These are phyloP conservation scores for Solanum sitiens DNA, from an alignment of 257 asterid species.

Conservation along the genomic window DNA sequence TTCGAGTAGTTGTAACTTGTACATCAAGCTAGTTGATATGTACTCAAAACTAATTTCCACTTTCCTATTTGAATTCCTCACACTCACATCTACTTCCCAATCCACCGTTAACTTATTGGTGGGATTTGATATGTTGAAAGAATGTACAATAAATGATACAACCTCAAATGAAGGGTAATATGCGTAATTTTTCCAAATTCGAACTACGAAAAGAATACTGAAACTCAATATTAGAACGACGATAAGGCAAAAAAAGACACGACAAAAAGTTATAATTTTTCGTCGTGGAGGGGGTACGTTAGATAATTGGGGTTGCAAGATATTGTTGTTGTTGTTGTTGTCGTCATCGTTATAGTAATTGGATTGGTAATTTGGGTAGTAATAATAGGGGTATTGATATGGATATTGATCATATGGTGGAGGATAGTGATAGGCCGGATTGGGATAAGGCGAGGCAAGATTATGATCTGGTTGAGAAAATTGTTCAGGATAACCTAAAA, in stretches of 20 bases:
- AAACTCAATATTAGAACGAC: background rate
- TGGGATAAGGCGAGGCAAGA: background rate
- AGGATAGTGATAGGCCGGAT: background rate
- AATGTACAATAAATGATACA: constrained; percentile 1
- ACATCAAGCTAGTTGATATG: background rate
- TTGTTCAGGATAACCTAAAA: background rate
- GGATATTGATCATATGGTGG: background rate
- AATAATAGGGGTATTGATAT: background rate
- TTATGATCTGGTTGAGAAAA: background rate
- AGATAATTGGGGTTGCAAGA: constrained; percentile 1
- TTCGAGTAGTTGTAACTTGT: background rate
- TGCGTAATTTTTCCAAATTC: background rate
- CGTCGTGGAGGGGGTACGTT: background rate
- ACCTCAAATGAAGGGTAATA: constrained; percentile 6
- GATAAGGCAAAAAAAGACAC: background rate
- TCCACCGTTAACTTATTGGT: background rate
- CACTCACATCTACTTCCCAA: constrained; percentile 1
- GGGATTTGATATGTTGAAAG: constrained; percentile 1
- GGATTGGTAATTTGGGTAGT: background rate
- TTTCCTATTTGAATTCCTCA: background rate
- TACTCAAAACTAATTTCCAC: background rate
- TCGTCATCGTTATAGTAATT: background rate
- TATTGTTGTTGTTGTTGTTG: background rate
- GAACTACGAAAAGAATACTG: background rate
- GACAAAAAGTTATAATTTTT: background rate